Conservation (phyloP, 371 early-diverging fungal genomes). For the Apophysomyces ossiformis region DNA sequence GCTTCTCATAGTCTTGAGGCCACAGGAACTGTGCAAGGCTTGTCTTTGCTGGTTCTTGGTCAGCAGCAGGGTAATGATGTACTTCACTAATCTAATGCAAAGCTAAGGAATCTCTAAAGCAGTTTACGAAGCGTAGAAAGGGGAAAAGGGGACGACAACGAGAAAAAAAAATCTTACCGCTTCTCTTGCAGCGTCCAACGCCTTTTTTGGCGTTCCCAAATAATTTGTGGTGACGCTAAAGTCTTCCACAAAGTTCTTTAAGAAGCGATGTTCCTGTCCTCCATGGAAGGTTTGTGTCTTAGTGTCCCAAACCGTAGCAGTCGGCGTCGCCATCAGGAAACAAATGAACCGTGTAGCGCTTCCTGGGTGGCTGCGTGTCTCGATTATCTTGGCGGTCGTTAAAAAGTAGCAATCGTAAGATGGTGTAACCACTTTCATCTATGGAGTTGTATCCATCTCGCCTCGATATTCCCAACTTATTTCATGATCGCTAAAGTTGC, state of each 20-base stretch:
- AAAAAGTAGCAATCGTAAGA: neutral
- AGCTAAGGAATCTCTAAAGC: neutral
- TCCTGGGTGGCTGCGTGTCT: neutral
- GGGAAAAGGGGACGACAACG: neutral
- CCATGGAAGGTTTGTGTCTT: slow-evolving; percentile 87
- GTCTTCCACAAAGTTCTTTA: slow-evolving; percentile 85
- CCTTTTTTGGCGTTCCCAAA: slow-evolving; percentile 77
- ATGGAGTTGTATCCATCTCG: too few relatives aligned
- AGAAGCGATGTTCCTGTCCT: slow-evolving; percentile 84
- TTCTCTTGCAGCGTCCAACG: slow-evolving; percentile 72
- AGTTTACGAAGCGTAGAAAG: neutral
- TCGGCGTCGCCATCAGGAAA: slow-evolving; percentile 9
- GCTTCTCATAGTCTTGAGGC: slow-evolving; percentile 57
- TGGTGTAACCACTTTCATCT: neutral
- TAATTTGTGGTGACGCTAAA: slow-evolving; percentile 89
- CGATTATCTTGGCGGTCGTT: neutral
- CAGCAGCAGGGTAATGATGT: slow-evolving; percentile 87
- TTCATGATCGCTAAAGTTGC: too few relatives aligned
- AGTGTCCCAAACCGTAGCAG: slow-evolving; percentile 67
- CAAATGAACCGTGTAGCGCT: neutral
- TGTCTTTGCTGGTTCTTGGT: slow-evolving; percentile 88
- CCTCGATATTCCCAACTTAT: too few relatives aligned
- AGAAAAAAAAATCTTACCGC: slow-evolving; percentile 56
- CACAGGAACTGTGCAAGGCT: slow-evolving; percentile 81
- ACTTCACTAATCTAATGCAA: slow-evolving; percentile 59